Evolutionary conservation across 2,329 filamentous ascomycete species (phyloP), one percentile per base, ranked within the genome.

Genomic region (Torrubiella hemipterigena): DNA sequence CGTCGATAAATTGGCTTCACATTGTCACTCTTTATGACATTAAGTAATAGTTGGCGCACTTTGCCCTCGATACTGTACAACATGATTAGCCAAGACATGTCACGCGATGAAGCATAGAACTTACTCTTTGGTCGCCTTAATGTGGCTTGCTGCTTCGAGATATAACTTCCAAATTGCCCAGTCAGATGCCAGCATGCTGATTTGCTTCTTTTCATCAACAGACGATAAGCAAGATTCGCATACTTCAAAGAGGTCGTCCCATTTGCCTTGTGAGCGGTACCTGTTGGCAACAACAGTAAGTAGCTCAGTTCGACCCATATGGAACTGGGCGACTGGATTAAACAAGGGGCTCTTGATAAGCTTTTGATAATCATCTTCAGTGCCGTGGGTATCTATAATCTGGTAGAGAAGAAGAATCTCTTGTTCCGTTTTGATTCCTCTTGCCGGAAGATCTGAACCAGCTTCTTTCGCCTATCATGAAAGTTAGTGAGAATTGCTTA

Each of bases 331-430:
- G 4, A 62, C 42, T 0, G 63, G 64, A 1, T 57, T 58, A 7
- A 66, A 55, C 1, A 54, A 40, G 0, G 56, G 48, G 26, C 61
- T 60, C 4, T 43, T 34, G 0, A 62, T 43, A 7, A 60, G 48
- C 22, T 58, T 57, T 2, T 55, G 37, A 35, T 57, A 60, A 26
- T 66, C 63, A 0, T 55, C 55, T 1, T 48, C 43, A 2, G 53
- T 54, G 1, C 59, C 64, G 8, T 67, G 61, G 4, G 51, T 53
- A 18, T 59, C 54, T 1, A 66, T 44, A 15, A 70, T 54, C 2
- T 61, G 54, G 37, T 67, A 70, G 13, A 67, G 56, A 3, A 71
- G 53, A 1, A 65, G 50, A 3, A 66, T 55, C 37, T 71, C 67
- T 35, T 71, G 62, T 36, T 70, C 67, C 0, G 57, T 57, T 23